phyloP scores from a whole-genome alignment of 2,329 filamentous ascomycete genomes.

The Fusarium verticillioides region DNA sequence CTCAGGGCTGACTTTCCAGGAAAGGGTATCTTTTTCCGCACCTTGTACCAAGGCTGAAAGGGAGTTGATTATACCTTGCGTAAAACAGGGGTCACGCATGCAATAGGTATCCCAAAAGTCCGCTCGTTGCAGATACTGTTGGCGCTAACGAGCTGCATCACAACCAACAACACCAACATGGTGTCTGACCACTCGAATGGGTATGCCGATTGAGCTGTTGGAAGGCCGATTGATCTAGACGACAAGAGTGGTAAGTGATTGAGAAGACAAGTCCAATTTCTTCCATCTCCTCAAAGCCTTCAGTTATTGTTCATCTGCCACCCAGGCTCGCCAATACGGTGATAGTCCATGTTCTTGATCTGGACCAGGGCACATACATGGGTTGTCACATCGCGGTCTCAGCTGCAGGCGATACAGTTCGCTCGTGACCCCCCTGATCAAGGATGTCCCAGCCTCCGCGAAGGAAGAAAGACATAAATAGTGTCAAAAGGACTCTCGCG shows the following conservation, averaged over 20 bases:
- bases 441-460: not conserved
- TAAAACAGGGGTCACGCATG: not conserved
- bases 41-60: not conserved
- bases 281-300: not conserved
- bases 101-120: not conserved
- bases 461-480: not conserved
- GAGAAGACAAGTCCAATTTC: too few relatives aligned
- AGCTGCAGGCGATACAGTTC: conserved; percentile 9
- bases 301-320: not conserved
- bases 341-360: not conserved
- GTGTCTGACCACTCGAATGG: not conserved
- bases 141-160: conserved; percentile 15
- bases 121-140: conserved; percentile 26
- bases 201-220: not conserved
- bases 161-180: conserved; percentile 17
- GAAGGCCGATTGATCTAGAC: not conserved
- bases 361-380: not conserved
- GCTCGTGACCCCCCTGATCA: not conserved
- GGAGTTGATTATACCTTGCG: not conserved
- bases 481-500: not conserved
- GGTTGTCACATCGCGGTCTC: not conserved
- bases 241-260: not conserved
- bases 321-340: not conserved
- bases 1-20: not conserved
- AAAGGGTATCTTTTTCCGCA: not conserved